Base-by-base conservation (phyloP, 2,329 filamentous ascomycete genomes). In the Diplodia scrobiculata region DNA sequence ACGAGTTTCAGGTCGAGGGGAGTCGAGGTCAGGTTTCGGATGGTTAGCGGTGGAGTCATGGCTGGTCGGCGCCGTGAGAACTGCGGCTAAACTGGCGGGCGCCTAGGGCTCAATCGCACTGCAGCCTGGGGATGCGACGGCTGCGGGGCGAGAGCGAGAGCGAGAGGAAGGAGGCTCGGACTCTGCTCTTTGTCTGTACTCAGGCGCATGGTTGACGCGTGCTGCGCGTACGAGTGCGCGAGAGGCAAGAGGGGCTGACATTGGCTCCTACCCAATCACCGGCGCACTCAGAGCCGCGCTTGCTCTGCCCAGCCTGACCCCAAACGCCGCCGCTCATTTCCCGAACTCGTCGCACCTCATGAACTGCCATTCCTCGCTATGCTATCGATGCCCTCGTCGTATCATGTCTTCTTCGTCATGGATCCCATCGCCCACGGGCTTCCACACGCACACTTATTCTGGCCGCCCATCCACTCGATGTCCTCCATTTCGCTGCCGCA, bases 1-100 rank as follows among this genome's bases (percentile, higher is more conserved):
- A 94, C 82, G 67, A 83, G 77, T 76, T 87, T 88, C 71, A 97
- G 84, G 70, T 89, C 86, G 65, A 97, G 81, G n/a, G 87, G 83
- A 58, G 85, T 88, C 66, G 86, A 82, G 52, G 91, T 94, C 70
- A 96, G 81, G 77, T 97, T 97, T 72, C 93, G 91, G 72, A 97
- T 86, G 4, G 85, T 90, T 70, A 97, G 80, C 36, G 65, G 65
- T 10, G 55, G 54, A 66, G 64, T 36, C 63, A 65, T 65, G 63
- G 29, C 25, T 19, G 25, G 41, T 48, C n/a, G 63, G 52, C 29
- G 63, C 13, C 45, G 45, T 65, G 48, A 19, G 51, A 65, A 50
- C 52, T 50, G 45, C 63, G 63, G 63, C 63, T 65, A 65, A 65
- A 58, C 63, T 21, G 29, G 52, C 34, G 32, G 29, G 19, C 50